These are phyloP conservation scores for Fusarium sp. DNA, from an alignment of 2,329 filamentous ascomycete species.

Conservation along the genomic window DNA sequence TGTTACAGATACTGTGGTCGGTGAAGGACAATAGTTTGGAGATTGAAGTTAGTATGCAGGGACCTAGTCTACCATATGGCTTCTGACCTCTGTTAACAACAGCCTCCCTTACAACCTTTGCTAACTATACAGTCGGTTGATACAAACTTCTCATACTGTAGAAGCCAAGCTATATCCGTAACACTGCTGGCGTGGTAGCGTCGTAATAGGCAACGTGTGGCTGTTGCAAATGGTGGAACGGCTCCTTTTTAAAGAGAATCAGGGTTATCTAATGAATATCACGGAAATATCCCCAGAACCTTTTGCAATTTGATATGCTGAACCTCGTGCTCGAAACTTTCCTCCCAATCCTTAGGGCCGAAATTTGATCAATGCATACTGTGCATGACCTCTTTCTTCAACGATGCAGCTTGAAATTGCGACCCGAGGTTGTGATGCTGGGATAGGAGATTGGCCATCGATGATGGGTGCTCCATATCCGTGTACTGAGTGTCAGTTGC, in stretches of 20 bases:
- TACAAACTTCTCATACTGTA: conserved; percentile 36
- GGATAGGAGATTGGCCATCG: conserved; percentile 13
- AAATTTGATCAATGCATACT: conserved; percentile 43
- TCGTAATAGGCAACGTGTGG: conserved; percentile 32
- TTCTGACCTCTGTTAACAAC: neutral
- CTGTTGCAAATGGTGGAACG: conserved; percentile 26
- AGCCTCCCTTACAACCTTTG: conserved; percentile 1
- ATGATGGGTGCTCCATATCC: neutral
- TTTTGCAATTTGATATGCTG: conserved; percentile 10
- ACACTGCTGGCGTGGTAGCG: conserved; percentile 30
- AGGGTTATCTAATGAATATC: conserved; percentile 6
- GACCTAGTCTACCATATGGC: neutral
- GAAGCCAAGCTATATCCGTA: conserved; percentile 29
- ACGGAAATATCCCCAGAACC: conserved; percentile 19
- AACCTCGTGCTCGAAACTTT: conserved; percentile 16
- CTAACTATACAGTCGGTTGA: conserved; percentile 3
- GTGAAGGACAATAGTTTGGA: conserved; percentile 10
- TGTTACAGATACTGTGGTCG: neutral
- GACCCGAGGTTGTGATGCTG: conserved; percentile 26
- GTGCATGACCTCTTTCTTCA: conserved; percentile 41
- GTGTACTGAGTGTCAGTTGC: neutral
- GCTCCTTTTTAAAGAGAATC: conserved; percentile 5
- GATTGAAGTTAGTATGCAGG: conserved; percentile 25
- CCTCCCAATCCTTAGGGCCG: conserved; percentile 28
- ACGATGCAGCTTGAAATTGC: conserved; percentile 42